A percentile compares a stretch with the other conserved stretches of the same genome.
Conservation (phyloP, 2,329 filamentous ascomycete genomes). For the Epichloe festucae region DNA sequence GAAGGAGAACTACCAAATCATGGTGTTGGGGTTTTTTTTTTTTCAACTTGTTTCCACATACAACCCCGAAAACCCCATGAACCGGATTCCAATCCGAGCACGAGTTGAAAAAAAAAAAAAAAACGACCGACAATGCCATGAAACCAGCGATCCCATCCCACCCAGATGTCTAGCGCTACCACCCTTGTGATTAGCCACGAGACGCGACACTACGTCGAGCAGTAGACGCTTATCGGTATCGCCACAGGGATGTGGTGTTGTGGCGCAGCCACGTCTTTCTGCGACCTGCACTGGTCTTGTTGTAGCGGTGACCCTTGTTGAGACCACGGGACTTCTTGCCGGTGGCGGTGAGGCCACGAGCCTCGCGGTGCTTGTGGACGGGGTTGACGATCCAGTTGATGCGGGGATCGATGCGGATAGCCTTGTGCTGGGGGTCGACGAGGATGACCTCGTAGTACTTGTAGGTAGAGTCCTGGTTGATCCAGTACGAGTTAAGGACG, state of each 20-base stretch:
- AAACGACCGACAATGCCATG: constrained; percentile 5
- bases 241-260: constrained; percentile 98
- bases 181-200: neutral
- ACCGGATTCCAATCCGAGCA: constrained; percentile 5
- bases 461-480: constrained; percentile 99
- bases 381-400: constrained; percentile 99
- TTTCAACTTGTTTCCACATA: neutral
- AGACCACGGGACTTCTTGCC: constrained; percentile 99
- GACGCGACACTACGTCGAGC: neutral
- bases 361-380: constrained; percentile 99
- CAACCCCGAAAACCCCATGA: neutral
- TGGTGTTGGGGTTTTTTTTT: neutral
- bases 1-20: constrained; percentile 3
- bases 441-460: constrained; percentile 99
- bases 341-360: constrained; percentile 90
- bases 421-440: constrained; percentile 99
- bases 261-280: constrained; percentile 99
- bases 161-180: neutral
- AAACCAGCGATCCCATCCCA: constrained; percentile 4
- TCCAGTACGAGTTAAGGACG: constrained; percentile 99
- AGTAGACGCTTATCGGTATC: constrained; percentile 63
- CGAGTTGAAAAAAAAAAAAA: neutral
- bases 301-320: constrained; percentile 98
- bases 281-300: constrained; percentile 92
- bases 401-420: constrained; percentile 94